Percentiles rank a stretch among this genome's conserved stretches.
These are phyloP conservation scores for Colletotrichum somersetense DNA, from an alignment of 2,329 filamentous ascomycete genomes.

Conservation along the genomic window DNA sequence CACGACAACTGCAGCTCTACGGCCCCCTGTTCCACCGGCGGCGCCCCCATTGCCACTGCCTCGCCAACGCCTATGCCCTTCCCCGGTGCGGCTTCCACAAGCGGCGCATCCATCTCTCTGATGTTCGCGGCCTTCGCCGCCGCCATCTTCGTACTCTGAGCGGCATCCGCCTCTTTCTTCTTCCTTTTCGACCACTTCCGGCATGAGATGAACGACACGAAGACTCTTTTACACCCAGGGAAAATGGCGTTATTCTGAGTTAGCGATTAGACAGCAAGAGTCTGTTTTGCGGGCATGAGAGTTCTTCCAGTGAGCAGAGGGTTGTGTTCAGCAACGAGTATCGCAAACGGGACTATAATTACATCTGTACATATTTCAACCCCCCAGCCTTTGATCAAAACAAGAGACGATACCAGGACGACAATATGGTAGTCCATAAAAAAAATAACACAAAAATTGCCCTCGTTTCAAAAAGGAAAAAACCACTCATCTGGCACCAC, in stretches of 20 bases:
- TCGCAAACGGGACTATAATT: conserved; percentile 10
- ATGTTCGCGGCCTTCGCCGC: conserved; percentile 42
- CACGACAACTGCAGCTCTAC: conserved; percentile 38
- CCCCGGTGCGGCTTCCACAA: conserved; percentile 39
- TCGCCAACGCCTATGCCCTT: conserved; percentile 14
- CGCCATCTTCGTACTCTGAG: conserved; percentile 45
- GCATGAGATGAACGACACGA: neutral
- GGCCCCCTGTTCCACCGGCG: conserved; percentile 4
- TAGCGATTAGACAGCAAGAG: conserved; percentile 4
- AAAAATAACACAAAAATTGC: too few species aligned
- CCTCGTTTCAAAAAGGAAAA: neutral
- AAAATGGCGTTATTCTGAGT: conserved; percentile 1
- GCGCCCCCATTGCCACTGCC: neutral
- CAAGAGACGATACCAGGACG: conserved; percentile 38
- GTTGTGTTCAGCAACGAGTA: conserved; percentile 15
- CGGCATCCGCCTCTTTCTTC: too few species aligned
- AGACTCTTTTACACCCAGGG: neutral
- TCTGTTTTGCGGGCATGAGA: neutral
- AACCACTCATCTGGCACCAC: neutral
- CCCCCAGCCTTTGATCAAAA: conserved; percentile 1
- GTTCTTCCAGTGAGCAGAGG: conserved; percentile 16
- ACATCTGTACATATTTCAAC: conserved; percentile 22
- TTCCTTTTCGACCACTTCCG: neutral
- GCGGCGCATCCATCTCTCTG: conserved; percentile 29
- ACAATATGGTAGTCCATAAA: conserved; percentile 9